Percentiles rank a stretch among this genome's conserved stretches.
Conservation (phyloP, 2,329 filamentous ascomycete genomes). For the Alternaria triticina region DNA sequence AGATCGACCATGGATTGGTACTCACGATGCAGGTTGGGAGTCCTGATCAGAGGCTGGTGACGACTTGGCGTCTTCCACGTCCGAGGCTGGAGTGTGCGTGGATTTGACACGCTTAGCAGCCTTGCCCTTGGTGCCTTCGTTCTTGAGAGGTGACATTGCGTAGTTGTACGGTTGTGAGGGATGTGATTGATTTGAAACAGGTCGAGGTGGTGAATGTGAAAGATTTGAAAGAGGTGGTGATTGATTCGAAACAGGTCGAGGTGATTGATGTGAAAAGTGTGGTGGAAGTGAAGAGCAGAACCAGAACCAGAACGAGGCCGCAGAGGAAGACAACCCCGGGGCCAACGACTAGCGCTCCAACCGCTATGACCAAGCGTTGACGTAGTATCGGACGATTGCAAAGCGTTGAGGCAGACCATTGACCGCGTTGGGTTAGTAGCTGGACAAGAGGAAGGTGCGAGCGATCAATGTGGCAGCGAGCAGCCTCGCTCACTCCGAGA, state of each 20-base stretch:
- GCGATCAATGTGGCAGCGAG: neutral
- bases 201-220: no score
- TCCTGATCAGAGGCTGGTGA: neutral
- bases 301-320: neutral
- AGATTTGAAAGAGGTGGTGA: no score
- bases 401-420: neutral
- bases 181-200: no score
- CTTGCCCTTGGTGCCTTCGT: no score
- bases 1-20: accelerated
- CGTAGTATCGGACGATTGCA: neutral
- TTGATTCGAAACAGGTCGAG: no score
- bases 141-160: no score
- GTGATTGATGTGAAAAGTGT: neutral
- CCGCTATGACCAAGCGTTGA: neutral
- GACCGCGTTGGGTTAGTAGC: neutral
- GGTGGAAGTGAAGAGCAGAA: neutral
- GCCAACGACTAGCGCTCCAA: accelerated
- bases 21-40: neutral
- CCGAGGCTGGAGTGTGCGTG: neutral
- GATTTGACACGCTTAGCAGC: no score
- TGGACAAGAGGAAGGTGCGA: neutral
- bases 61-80: neutral
- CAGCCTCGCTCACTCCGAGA: neutral
- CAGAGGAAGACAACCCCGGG: neutral
- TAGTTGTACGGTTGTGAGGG: no score